Evolutionary conservation across 495 filamentous ascomycete genomes (phyloP), one percentile per base, ranked within the genome.

Genomic region (Parathielavia hyrcaniae): DNA sequence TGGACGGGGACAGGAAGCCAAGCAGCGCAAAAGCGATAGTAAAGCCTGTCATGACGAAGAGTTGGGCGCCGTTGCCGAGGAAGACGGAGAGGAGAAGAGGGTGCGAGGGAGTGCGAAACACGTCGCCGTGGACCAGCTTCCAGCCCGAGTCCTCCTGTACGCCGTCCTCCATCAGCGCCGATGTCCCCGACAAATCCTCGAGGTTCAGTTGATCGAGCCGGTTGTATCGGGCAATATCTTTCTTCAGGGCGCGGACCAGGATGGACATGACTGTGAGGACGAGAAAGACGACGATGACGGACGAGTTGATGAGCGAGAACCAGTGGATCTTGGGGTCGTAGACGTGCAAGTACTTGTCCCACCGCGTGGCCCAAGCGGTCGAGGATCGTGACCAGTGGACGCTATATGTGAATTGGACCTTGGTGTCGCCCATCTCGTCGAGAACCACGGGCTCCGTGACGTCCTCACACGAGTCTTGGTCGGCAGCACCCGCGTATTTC

Each of bases 121-220:
- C 92, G 72, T 98, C 93, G 45, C 93, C 93, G 64, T 98, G 93
- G 0, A 98, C 91, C 45, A 98, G 76, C 74, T 98, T 98, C 93
- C 93, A 98, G 39, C 93, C 93, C 6, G 90, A 96, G 71, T 98
- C 93, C 69, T 98, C 93, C 67, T 96, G 91, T 1, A 97, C 88
- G 14, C 91, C 91, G 65, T 97, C 93, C 59, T 98, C 92, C 11
- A 52, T 52, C 19, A 91, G 73, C 10, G 81, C 83, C 32, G 81
- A 86, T 1, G 85, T 86, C 30, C 86, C 84, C 39, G 86, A 83
- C 8, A 96, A 74, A 71, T 95, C 91, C 40, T 96, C 91, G 32
- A 96, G 74, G 64, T 86, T 86, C 70, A 92, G 84, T 64, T 85
- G 80, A 63, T 98, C 93, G 13, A 98, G 79, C 16, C 91, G 81